Percentiles rank a stretch among this genome's conserved stretches.
Evolutionary conservation across 805 yeast species (phyloP).

Genomic region (Candida insectorum): DNA sequence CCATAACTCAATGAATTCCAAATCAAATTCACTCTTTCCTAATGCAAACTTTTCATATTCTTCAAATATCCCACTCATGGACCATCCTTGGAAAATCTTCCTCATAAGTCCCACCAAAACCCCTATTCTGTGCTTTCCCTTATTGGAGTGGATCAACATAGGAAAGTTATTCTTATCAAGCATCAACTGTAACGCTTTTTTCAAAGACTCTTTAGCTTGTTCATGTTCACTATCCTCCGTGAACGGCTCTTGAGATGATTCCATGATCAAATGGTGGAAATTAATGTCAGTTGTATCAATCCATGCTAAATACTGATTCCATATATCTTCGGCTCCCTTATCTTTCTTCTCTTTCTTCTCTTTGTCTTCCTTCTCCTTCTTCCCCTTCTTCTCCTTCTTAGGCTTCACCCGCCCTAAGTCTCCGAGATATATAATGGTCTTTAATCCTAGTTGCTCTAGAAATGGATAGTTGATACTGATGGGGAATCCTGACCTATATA

Average conservation of each 20-base stretch:
- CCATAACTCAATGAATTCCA: constrained; percentile 85
- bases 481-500: constrained; percentile 93
- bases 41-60: constrained; percentile 91
- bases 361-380: constrained; percentile 19
- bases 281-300: constrained; percentile 48
- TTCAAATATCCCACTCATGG: constrained; percentile 86
- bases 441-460: constrained; percentile 61
- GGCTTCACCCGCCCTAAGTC: constrained; percentile 45
- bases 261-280: constrained; percentile 61
- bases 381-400: constrained; percentile 31
- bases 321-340: constrained; percentile 57
- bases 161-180: constrained; percentile 75
- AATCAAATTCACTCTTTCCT: constrained; percentile 89
- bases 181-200: constrained; percentile 53
- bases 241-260: constrained; percentile 74
- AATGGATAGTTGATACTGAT: constrained; percentile 83
- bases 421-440: constrained; percentile 79
- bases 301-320: constrained; percentile 67
- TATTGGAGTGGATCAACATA: constrained; percentile 84
- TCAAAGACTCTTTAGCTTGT: constrained; percentile 46
- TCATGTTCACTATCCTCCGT: constrained; percentile 47
- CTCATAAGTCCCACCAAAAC: constrained; percentile 90
- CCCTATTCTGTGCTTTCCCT: constrained; percentile 97
- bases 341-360: constrained; percentile 32
- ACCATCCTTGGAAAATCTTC: constrained; percentile 87